Percentiles rank a stretch among this genome's conserved stretches.
Evolutionary conservation across 257 asterid species (phyloP).

Genomic region (Nicotiana attenuata): DNA sequence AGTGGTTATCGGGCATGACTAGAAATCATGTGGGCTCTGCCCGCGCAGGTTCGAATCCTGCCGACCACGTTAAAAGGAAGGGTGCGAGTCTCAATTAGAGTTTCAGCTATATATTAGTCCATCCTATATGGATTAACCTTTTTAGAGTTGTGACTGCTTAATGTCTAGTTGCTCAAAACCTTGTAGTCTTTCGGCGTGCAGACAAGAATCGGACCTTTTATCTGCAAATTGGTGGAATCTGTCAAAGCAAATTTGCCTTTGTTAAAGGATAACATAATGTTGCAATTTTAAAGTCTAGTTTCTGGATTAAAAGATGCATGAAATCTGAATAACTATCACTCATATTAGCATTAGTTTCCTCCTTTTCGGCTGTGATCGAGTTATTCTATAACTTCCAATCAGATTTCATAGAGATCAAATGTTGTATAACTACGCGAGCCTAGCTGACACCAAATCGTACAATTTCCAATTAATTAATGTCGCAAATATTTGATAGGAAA

Average conservation of each 20-base stretch:
- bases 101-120: neutral
- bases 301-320: neutral
- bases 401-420: neutral
- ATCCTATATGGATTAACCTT: neutral
- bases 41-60: constrained; percentile 99
- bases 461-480: neutral
- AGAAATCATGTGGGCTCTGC: constrained; percentile 99
- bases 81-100: neutral
- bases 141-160: neutral
- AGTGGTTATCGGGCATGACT: constrained; percentile 99
- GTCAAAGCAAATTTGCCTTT: neutral
- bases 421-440: neutral
- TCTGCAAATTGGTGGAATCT: neutral
- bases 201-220: neutral
- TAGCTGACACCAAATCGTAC: neutral
- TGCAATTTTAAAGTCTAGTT: neutral
- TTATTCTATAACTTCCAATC: neutral
- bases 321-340: neutral
- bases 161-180: neutral
- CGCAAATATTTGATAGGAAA: neutral
- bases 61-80: constrained; percentile 61
- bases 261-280: neutral
- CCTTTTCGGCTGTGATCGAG: neutral
- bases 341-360: neutral
- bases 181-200: neutral